phyloP scores from a whole-genome alignment of 768 basidiomycete genomes.

The Lactifluus subvellereus region DNA sequence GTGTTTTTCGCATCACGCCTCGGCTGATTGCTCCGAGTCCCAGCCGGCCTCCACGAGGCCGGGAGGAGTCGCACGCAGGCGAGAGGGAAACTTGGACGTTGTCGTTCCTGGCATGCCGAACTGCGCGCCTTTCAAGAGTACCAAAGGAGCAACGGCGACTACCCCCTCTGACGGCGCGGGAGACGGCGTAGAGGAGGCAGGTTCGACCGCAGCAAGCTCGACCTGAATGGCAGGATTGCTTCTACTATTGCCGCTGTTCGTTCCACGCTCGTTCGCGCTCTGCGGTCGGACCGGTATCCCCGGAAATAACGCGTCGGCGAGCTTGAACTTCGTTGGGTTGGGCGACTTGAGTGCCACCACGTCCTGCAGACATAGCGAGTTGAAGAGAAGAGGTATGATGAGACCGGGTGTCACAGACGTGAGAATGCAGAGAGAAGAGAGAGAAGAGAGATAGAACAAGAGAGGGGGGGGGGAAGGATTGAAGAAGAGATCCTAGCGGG shows the following conservation, averaged over 20 bases:
- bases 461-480: background rate
- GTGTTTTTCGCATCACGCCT: constrained; percentile 2
- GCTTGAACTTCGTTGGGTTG: constrained; percentile 21
- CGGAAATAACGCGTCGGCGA: constrained; percentile 15
- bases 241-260: background rate
- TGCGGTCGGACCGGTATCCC: background rate
- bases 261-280: background rate
- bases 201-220: constrained; percentile 11
- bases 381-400: constrained; percentile 19
- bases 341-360: constrained; percentile 23
- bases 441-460: background rate
- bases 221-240: background rate
- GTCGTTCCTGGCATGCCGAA: constrained; percentile 7
- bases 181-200: constrained; percentile 17
- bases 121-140: constrained; percentile 18
- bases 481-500: constrained; percentile 12
- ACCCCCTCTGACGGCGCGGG: constrained; percentile 1
- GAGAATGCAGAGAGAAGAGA: constrained; percentile 13
- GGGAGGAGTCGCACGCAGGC: constrained; percentile 6
- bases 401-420: constrained; percentile 11
- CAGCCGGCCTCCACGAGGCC: constrained; percentile 19
- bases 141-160: constrained; percentile 6
- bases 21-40: constrained; percentile 21
- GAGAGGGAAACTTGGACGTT: constrained; percentile 15
- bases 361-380: constrained; percentile 19